Base-by-base conservation (phyloP, 441 rosid species). In the Aleurites moluccanus region DNA sequence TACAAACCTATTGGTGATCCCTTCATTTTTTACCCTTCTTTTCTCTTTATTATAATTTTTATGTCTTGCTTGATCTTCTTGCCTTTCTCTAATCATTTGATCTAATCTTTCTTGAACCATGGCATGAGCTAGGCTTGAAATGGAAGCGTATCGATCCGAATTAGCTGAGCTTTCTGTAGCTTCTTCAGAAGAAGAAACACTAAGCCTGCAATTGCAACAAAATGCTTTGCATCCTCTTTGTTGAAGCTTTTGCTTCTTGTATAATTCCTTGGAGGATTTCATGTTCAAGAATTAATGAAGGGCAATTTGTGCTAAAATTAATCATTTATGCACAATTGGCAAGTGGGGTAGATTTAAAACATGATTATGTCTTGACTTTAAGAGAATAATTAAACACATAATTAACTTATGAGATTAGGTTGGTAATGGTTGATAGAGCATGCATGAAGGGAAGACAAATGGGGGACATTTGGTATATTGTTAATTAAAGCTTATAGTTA, bases 91-190 rank as follows among this genome's bases (percentile, higher is more conserved):
- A 18, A 94, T 94, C 92, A 92, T 89, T 77, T 92, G 94, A 77
- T 91, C 96, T 20, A 94, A 86, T 81, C 89, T 89, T 77, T 92
- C 93, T 69, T 94, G 99, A 73, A 94, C 97, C 96, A 92, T 87
- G 73, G 90, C 92, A 72, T 92, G 99, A 47, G 96, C 86, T 27
- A 95, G 75, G 87, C 91, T 92, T n/a, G 99, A 92, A 75, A 92
- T 75, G 0, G 92, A 82, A 6, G 86, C 78, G 40, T 87, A 78
- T 38, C 81, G 83, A 53, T 87, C 86, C 1, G 92, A 80, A 57
- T 6, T 30, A 25, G 73, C 60, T 9, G 75, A 83, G 86, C 83
- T 85, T 61, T 89, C 90, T 28, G 62, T 13, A 0, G 81, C 80
- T 80, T 87, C 92, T 74, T 80, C 87, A 1, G 91, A 84, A 3